Percentiles rank a stretch among this genome's conserved stretches.
These are phyloP conservation scores for Talaromyces adpressus DNA, from an alignment of 495 filamentous ascomycete species.

Conservation along the genomic window DNA sequence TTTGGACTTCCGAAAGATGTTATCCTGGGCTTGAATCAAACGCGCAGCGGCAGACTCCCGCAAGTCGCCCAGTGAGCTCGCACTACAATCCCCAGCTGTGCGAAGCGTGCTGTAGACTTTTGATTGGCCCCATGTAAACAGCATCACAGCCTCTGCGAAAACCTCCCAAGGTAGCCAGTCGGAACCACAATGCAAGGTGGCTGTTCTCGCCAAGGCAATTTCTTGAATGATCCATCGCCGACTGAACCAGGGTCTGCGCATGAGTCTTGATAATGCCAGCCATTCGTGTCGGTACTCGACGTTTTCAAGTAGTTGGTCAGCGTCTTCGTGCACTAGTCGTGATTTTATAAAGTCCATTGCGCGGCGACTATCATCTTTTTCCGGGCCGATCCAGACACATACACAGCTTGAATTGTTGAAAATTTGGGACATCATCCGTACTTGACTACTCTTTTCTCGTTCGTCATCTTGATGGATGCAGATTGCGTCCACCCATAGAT, in stretches of 20 bases:
- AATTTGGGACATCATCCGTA: conserved; percentile 22
- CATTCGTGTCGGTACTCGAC: conserved; percentile 1
- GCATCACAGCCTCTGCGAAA: conserved; percentile 4
- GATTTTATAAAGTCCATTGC: conserved; percentile 6
- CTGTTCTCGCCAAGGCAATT: conserved; percentile 4
- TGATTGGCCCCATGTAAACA: neutral
- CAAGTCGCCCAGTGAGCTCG: neutral
- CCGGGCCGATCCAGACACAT: conserved; percentile 24
- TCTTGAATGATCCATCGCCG: conserved; percentile 9
- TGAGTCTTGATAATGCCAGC: neutral
- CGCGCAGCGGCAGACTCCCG: neutral
- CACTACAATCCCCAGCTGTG: neutral
- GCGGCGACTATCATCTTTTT: neutral
- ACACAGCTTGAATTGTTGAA: conserved; percentile 18
- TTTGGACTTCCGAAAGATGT: neutral
- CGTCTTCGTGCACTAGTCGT: neutral
- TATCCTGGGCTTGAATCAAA: neutral
- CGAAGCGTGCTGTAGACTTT: neutral
- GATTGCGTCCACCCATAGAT: conserved; percentile 25
- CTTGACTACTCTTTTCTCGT: conserved; percentile 20
- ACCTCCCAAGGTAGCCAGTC: neutral
- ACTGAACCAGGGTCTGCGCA: conserved; percentile 4
- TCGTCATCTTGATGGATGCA: conserved; percentile 27
- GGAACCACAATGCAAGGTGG: neutral
- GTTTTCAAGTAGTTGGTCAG: neutral